Conservation (phyloP, 306 rosid genomes). For the Canavalia gladiata region DNA sequence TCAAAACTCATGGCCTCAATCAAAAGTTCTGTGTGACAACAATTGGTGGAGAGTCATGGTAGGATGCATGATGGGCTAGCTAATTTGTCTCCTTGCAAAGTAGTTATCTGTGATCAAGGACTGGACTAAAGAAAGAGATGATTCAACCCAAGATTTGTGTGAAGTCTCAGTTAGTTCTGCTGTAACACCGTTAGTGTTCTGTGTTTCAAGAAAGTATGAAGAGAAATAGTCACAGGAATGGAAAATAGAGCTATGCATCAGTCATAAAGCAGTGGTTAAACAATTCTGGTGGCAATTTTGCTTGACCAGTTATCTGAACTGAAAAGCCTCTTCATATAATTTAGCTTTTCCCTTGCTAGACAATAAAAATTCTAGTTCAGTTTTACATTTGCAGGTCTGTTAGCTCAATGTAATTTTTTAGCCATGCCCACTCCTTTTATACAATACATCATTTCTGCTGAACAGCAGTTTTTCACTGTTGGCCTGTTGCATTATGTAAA, state of each 20-base stretch:
- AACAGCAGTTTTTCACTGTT: not conserved
- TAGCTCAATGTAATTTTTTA: not conserved
- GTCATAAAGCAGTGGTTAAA: not conserved
- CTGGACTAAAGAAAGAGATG: not conserved
- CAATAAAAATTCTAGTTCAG: not conserved
- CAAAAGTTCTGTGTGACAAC: not conserved
- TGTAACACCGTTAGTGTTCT: not conserved
- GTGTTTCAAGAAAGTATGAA: not conserved
- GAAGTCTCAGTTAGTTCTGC: not conserved
- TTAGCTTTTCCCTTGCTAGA: not conserved
- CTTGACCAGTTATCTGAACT: not conserved
- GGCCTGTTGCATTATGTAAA: too few relatives aligned
- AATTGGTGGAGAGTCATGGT: not conserved
- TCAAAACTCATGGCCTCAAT: not conserved
- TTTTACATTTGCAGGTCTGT: not conserved
- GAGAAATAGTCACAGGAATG: not conserved
- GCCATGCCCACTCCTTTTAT: too few relatives aligned
- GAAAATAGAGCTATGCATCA: not conserved
- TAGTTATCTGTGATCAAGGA: constrained; percentile 15
- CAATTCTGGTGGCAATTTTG: not conserved
- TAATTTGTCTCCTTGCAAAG: not conserved
- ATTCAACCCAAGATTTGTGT: not conserved
- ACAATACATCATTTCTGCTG: not conserved
- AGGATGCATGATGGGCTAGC: not conserved
- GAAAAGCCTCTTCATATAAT: not conserved